Conservation (phyloP, 768 basidiomycete species). For the Amanita rimosa region DNA sequence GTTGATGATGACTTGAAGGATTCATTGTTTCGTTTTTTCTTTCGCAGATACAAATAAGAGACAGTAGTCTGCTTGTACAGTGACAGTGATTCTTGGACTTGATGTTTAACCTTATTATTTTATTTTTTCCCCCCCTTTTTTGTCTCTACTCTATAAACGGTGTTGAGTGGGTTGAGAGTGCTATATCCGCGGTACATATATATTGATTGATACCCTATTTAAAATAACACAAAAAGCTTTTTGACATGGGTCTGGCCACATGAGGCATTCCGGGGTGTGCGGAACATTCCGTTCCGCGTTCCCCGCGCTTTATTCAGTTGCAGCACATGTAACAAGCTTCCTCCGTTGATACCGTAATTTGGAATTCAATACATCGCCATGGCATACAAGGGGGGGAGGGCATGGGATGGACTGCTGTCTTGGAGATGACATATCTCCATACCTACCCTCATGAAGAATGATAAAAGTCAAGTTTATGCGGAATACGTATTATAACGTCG, state of each 20-base stretch:
- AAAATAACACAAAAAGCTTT: too few relatives aligned
- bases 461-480: too few relatives aligned
- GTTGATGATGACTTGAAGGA: background rate
- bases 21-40: background rate
- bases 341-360: background rate
- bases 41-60: background rate
- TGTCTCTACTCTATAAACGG: too few relatives aligned
- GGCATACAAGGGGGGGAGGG: too few relatives aligned
- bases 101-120: slow-evolving; percentile 1
- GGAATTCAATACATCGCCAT: background rate
- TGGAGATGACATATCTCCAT: background rate
- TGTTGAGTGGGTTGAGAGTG: too few relatives aligned
- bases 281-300: background rate
- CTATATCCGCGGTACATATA: too few relatives aligned
- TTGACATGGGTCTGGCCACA: too few relatives aligned
- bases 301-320: background rate
- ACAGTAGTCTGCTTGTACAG: background rate
- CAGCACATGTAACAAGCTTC: background rate
- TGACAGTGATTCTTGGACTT: background rate
- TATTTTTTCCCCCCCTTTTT: background rate
- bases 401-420: background rate
- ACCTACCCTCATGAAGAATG: too few relatives aligned
- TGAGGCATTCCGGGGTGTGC: background rate
- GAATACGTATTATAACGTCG: too few relatives aligned
- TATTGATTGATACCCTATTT: too few relatives aligned